phyloP scores from a whole-genome alignment of 192 early-diverging fungal species.

The Haplosporangium gracile region DNA sequence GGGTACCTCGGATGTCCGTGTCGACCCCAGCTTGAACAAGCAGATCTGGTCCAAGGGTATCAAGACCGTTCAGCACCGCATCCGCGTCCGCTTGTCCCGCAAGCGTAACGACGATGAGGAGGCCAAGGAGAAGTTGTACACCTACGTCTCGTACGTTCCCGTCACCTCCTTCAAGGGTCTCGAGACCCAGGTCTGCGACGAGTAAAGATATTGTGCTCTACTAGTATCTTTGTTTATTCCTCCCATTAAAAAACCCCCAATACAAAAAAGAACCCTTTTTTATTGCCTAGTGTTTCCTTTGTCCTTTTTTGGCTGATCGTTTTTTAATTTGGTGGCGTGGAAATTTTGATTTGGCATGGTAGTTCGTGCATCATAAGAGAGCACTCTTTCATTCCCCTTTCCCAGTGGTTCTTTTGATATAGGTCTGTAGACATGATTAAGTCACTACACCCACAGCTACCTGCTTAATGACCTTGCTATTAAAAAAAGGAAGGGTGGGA shows the following conservation, averaged over 20 bases:
- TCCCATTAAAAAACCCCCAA: not conserved
- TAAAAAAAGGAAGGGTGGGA: not conserved
- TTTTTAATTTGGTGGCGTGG: not conserved
- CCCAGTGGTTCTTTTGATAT: not conserved
- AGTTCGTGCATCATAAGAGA: not conserved
- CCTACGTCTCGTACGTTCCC: conserved; percentile 90
- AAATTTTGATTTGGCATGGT: not conserved
- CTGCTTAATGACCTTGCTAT: not conserved
- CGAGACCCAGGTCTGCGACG: conserved; percentile 77
- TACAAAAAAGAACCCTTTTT: not conserved
- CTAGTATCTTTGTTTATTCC: conserved; percentile 20
- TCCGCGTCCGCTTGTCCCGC: conserved; percentile 95
- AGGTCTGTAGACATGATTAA: not conserved
- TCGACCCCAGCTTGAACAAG: conserved; percentile 97
- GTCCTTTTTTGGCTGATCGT: not conserved
- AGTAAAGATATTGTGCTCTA: conserved; percentile 39
- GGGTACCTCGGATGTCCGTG: conserved; percentile 97
- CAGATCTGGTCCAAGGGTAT: conserved; percentile 94
- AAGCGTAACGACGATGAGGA: conserved; percentile 98
- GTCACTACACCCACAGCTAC: no score
- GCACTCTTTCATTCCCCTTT: not conserved
- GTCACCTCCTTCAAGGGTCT: conserved; percentile 92
- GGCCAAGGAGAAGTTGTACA: conserved; percentile 98
- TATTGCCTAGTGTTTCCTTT: not conserved
- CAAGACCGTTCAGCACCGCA: conserved; percentile 94